Evolutionary conservation across 2,329 filamentous ascomycete species (phyloP).

Genomic region (Diaporthe citrichinensis): DNA sequence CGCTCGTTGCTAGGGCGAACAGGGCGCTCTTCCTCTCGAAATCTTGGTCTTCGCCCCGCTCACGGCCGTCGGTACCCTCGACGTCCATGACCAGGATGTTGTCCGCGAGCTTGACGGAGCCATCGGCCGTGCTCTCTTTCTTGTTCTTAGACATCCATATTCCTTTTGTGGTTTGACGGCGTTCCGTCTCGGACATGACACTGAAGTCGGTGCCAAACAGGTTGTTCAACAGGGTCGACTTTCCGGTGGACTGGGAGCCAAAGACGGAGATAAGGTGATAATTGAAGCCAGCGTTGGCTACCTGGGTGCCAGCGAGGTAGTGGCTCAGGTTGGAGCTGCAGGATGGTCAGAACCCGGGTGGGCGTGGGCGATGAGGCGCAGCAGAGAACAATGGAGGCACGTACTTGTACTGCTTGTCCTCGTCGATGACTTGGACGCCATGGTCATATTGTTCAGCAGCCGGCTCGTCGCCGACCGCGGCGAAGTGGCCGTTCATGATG

Average conservation of each 20-base stretch:
- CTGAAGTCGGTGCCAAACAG: conserved; percentile 97
- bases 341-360: conserved; percentile 40
- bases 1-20: conserved; percentile 96
- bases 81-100: conserved; percentile 99
- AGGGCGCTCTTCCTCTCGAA: conserved; percentile 98
- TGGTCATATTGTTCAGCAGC: conserved; percentile 82
- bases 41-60: conserved; percentile 97
- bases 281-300: conserved; percentile 94
- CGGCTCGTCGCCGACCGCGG: conserved; percentile 77
- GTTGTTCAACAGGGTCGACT: conserved; percentile 96
- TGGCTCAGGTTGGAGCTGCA: conserved; percentile 80
- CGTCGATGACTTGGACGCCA: conserved; percentile 97
- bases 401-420: conserved; percentile 97
- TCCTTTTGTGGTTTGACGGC: conserved; percentile 97
- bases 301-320: conserved; percentile 84
- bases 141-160: conserved; percentile 99
- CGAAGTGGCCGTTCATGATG: conserved; percentile 85
- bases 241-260: conserved; percentile 97
- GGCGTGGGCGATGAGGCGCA: conserved; percentile 37
- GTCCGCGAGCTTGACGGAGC: conserved; percentile 82
- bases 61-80: conserved; percentile 95
- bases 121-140: conserved; percentile 61
- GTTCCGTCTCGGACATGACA: conserved; percentile 96
- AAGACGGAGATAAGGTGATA: conserved; percentile 99
- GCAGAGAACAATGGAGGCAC: conserved; percentile 50